Base-by-base conservation (phyloP, 2,329 filamentous ascomycete genomes). In the Microcyclospora pomicola region DNA sequence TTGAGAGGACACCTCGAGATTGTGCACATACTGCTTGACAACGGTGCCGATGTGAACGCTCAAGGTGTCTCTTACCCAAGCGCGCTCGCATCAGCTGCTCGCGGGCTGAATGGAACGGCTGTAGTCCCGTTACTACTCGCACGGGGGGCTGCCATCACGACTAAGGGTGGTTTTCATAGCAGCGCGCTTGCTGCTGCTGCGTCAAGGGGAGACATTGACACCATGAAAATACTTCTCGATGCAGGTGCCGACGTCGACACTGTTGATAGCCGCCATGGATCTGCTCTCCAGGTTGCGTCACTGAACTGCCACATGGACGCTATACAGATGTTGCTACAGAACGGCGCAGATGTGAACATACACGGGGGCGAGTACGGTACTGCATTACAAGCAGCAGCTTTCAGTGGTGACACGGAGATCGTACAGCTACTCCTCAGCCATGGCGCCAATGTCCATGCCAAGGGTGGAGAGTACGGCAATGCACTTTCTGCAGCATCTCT, bases 121-220 rank as follows among this genome's bases (percentile, higher is more conserved):
- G 33, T 44, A 2, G 40, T 48, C 10, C 33, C 45, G 35, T n/a
- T 46, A 27, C 35, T 47, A 13, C 16, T 46, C 5, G 32, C 37
- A 9, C 30, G 27, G 2, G 42, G 38, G 19, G 45, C 44, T 27
- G 33, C 40, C 19, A 27, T 44, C n/a, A 38, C 46, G 30, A 34
- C 33, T 19, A 24, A 24, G 15, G 40, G 41, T 9, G 42, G 38
- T 12, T 5, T n/a, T 11, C 33, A 36, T 16, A 36, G 37, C 36
- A 47, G 27, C 28, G 46, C 45, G 16, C 35, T 49, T 9, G 36
- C 44, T 31, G 41, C 28, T 15, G 48, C 49, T 29, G 34, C 39
- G 14, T 19, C 2, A 6, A 9, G 24, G 15, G 42, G 44, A 15
- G 13, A 38, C 27, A 34, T 16, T 9, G 16, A 42, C 15, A 35